Percentiles rank a stretch among this genome's conserved stretches.
phyloP scores from a whole-genome alignment of 2,329 filamentous ascomycete species.

The Plenodomus biglobosus region DNA sequence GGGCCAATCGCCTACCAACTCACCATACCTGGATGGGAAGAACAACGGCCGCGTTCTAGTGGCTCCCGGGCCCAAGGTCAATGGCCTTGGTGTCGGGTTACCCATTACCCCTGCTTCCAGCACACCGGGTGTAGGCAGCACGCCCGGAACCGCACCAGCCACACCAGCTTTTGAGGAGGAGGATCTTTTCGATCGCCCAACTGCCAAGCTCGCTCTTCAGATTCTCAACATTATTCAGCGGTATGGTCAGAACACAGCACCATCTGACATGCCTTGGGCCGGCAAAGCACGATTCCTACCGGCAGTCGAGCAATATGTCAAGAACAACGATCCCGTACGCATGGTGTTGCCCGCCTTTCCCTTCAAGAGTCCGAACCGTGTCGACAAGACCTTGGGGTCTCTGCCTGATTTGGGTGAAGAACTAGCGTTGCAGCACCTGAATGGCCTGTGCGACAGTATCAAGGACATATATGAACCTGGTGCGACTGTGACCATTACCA shows the following conservation, averaged over 20 bases:
- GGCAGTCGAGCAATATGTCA: not conserved
- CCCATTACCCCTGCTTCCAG: not conserved
- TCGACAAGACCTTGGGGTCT: constrained; percentile 56
- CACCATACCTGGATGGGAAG: not conserved
- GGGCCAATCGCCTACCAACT: not conserved
- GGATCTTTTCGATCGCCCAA: not conserved
- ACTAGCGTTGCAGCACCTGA: constrained; percentile 45
- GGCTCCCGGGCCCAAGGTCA: not conserved
- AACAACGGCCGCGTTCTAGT: not conserved
- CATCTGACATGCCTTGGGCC: not conserved
- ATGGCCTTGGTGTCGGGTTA: not conserved
- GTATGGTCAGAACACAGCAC: not conserved
- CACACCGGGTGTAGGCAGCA: not conserved
- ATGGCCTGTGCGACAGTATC: constrained; percentile 46
- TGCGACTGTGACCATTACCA: constrained; percentile 45
- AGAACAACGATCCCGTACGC: constrained; percentile 2
- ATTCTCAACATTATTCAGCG: not conserved
- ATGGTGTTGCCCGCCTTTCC: constrained; percentile 60
- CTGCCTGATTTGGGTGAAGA: constrained; percentile 50
- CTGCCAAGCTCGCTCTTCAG: not conserved
- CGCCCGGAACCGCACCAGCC: not conserved
- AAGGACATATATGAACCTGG: constrained; percentile 39
- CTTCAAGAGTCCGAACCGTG: constrained; percentile 62
- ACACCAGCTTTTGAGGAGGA: not conserved
- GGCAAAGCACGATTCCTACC: not conserved